A percentile compares a stretch with the other conserved stretches of the same genome.
These are phyloP conservation scores for Salix exigua DNA, from an alignment of 345 rosid genomes.

Conservation along the genomic window DNA sequence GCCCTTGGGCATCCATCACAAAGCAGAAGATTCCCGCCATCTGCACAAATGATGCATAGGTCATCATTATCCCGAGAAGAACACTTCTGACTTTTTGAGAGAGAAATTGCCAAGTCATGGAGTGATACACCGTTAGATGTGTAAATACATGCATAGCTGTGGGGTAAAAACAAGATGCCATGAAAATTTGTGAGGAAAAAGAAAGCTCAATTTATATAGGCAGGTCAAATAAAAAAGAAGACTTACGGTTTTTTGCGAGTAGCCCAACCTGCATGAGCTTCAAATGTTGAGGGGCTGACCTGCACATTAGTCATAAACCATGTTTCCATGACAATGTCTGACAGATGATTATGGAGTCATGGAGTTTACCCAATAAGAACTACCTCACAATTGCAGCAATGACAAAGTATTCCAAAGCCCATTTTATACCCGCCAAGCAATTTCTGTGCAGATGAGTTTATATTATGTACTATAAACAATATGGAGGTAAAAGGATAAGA, in stretches of 20 bases:
- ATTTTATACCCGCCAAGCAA: conserved; percentile 30
- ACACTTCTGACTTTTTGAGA: conserved; percentile 69
- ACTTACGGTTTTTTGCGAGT: conserved; percentile 30
- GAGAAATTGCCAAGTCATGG: conserved; percentile 89
- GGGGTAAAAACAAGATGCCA: not conserved
- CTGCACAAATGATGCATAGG: conserved; percentile 84
- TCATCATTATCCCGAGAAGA: conserved; percentile 83
- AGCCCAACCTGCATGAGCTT: conserved; percentile 39
- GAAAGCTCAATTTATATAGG: not conserved
- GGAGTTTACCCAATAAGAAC: not conserved
- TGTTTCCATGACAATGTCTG: not conserved
- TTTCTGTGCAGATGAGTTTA: conserved; percentile 35
- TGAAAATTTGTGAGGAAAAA: not conserved
- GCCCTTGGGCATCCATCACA: conserved; percentile 99
- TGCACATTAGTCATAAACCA: conserved; percentile 2
- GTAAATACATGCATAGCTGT: conserved; percentile 90
- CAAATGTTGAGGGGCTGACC: conserved; percentile 35
- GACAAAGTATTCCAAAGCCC: conserved; percentile 28
- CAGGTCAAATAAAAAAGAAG: not conserved
- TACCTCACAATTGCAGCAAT: conserved; percentile 32
- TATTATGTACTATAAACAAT: conserved; percentile 26
- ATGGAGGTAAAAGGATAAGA: conserved; percentile 18
- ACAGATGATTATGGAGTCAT: not conserved
- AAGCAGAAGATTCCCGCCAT: conserved; percentile 89
- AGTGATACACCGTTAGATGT: conserved; percentile 96